phyloP scores from a whole-genome alignment of 306 rosid species.

The Glycine soja region DNA sequence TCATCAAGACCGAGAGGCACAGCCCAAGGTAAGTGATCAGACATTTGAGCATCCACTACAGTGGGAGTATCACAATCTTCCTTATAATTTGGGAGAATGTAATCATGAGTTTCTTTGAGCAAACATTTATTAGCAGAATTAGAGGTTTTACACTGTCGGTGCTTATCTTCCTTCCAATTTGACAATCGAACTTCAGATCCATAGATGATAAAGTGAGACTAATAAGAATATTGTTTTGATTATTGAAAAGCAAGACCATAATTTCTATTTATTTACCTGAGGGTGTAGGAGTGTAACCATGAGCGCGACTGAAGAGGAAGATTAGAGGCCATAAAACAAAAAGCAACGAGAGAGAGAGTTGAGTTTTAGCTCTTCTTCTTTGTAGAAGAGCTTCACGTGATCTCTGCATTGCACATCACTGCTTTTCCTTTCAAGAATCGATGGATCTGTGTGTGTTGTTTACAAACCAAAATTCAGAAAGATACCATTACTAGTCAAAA shows the following conservation, averaged over 20 bases:
- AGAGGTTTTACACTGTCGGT: constrained; percentile 50
- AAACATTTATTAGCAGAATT: constrained; percentile 37
- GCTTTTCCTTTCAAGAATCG: background rate
- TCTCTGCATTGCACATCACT: constrained; percentile 68
- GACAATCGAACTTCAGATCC: constrained; percentile 50
- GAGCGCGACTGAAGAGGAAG: constrained; percentile 48
- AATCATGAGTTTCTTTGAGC: constrained; percentile 37
- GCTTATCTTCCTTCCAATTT: constrained; percentile 63
- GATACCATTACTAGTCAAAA: no score
- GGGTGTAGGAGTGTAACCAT: constrained; percentile 41
- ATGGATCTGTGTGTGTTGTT: no score
- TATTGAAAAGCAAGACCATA: no score
- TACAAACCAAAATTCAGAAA: no score
- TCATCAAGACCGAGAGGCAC: constrained; percentile 93
- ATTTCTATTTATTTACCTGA: constrained; percentile 48
- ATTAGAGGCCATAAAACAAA: constrained; percentile 75
- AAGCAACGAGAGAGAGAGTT: constrained; percentile 69
- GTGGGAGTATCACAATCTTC: constrained; percentile 15
- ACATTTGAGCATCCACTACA: constrained; percentile 55
- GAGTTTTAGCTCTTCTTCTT: constrained; percentile 54
- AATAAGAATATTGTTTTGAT: background rate
- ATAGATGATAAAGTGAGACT: constrained; percentile 30
- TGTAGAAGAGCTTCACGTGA: constrained; percentile 75
- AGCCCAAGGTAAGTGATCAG: constrained; percentile 58
- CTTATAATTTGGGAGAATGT: background rate